Evolutionary conservation across 2,329 filamentous ascomycete genomes (phyloP).

Genomic region (Colletotrichum horii): DNA sequence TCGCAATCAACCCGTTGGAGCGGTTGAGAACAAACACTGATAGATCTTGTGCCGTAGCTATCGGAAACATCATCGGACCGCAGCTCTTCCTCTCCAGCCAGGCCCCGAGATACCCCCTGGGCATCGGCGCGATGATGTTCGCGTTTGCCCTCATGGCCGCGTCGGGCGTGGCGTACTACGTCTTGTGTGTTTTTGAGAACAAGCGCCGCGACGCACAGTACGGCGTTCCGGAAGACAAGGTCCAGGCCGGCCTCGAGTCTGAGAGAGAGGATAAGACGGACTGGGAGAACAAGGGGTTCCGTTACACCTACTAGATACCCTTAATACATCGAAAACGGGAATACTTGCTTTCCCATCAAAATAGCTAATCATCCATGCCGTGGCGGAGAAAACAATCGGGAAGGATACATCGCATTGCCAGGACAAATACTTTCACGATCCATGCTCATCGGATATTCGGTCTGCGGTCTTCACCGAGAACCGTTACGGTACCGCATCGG

Average conservation of each 20-base stretch:
- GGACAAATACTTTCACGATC: neutral
- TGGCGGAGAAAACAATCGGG: neutral
- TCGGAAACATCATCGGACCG: conserved; percentile 35
- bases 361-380: too few relatives aligned
- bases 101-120: conserved; percentile 30
- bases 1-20: neutral
- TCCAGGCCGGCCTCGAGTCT: conserved; percentile 14
- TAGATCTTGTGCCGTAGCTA: conserved; percentile 8
- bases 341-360: neutral
- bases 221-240: neutral
- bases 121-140: conserved; percentile 30
- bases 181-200: conserved; percentile 27
- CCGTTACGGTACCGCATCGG: neutral
- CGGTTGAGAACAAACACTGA: neutral
- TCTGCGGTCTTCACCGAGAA: neutral
- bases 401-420: neutral
- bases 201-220: conserved; percentile 22
- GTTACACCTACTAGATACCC: conserved; percentile 13
- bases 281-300: conserved; percentile 17
- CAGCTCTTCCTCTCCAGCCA: conserved; percentile 32
- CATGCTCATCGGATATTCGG: neutral
- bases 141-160: conserved; percentile 30
- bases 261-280: conserved; percentile 19
- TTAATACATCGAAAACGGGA: neutral
- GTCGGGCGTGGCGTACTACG: conserved; percentile 24